Conservation (phyloP, 208 protist genomes). For the Naegleria gruberi region DNA sequence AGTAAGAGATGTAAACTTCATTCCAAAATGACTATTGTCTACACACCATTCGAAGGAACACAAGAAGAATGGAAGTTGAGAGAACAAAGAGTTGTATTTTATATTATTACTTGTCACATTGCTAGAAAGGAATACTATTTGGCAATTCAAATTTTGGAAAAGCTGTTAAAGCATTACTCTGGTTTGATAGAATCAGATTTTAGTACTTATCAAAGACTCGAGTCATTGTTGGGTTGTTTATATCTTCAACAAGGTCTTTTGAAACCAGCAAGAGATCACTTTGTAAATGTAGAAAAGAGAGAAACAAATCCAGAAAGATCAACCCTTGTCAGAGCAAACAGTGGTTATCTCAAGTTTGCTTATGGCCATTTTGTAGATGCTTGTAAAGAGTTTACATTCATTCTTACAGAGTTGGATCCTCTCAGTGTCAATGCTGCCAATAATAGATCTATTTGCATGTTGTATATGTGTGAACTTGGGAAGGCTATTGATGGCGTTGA, state of each 20-base stretch:
- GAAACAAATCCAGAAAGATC: background rate
- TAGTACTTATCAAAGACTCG: background rate
- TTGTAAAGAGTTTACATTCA: background rate
- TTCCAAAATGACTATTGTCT: background rate
- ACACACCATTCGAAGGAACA: background rate
- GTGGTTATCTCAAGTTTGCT: background rate
- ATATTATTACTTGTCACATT: conserved; percentile 10
- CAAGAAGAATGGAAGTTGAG: conserved; percentile 1
- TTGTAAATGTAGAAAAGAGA: conserved; percentile 16
- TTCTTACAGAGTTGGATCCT: background rate
- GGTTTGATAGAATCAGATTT: background rate
- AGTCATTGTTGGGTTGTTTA: conserved; percentile 19
- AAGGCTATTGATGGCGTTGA: conserved; percentile 6
- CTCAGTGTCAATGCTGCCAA: conserved; percentile 5
- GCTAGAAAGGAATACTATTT: background rate
- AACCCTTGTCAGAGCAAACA: background rate
- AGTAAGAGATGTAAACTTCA: background rate
- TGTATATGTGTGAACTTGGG: background rate
- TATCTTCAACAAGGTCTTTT: conserved; percentile 21
- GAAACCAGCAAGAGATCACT: background rate
- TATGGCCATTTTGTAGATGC: background rate
- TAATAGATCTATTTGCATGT: conserved; percentile 17
- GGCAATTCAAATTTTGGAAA: background rate
- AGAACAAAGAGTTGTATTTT: background rate
- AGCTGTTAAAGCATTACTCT: background rate